phyloP scores from a whole-genome alignment of 2,329 filamentous ascomycete species.

The Aureobasidium leucospermi region DNA sequence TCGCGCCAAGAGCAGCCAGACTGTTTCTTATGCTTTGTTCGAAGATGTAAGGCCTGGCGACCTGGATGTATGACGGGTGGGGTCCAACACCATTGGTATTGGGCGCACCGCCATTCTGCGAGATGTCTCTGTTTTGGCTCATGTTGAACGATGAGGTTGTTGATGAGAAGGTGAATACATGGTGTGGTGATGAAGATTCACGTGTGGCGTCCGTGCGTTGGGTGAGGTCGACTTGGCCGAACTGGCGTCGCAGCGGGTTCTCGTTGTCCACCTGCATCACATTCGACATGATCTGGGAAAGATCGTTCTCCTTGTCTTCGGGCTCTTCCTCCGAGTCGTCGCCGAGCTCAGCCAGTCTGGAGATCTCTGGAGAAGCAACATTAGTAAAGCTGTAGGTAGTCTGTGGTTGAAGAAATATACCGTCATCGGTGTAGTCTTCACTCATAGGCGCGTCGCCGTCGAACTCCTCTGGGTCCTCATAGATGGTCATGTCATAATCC shows the following conservation, averaged over 20 bases:
- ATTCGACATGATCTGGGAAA: not conserved
- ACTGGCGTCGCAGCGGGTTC: not conserved
- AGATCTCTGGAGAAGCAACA: not conserved
- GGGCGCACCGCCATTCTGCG: not conserved
- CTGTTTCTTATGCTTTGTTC: constrained; percentile 72
- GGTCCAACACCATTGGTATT: constrained; percentile 32
- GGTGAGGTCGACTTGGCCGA: not conserved
- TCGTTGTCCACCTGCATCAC: not conserved
- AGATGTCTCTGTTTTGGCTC: not conserved
- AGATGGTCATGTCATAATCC: not conserved
- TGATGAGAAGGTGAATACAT: not conserved
- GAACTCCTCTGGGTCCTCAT: not conserved
- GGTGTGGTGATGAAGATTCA: not conserved
- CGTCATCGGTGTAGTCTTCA: not conserved
- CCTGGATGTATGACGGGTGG: constrained; percentile 56
- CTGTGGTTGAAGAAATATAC: not conserved
- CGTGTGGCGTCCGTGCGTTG: constrained; percentile 3
- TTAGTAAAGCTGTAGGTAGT: not conserved
- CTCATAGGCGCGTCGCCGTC: not conserved
- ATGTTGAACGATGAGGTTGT: not conserved
- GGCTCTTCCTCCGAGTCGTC: not conserved
- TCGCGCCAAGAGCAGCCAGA: constrained; percentile 61
- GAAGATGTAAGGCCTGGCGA: constrained; percentile 69
- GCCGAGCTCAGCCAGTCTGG: not conserved
- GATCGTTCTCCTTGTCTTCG: not conserved